A percentile compares a stretch with the other conserved stretches of the same genome.
phyloP scores from a whole-genome alignment of 2,329 filamentous ascomycete genomes.

The Colletotrichum incanum region DNA sequence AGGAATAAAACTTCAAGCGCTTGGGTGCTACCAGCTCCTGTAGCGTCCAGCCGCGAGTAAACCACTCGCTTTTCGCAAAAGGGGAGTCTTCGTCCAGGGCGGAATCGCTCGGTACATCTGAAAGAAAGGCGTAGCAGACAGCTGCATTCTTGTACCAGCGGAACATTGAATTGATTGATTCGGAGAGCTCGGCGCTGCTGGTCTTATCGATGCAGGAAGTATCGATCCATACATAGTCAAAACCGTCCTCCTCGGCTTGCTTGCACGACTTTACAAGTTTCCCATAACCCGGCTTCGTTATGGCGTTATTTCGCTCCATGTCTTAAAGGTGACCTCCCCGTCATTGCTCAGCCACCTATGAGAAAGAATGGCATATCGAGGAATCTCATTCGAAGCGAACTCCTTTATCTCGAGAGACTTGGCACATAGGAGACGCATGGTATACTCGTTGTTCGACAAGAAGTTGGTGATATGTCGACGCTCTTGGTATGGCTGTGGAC shows the following conservation, averaged over 20 bases:
- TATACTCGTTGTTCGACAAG: too few relatives aligned
- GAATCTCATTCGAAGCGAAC: too few relatives aligned
- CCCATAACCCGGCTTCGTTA: not conserved
- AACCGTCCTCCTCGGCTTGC: not conserved
- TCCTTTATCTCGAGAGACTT: too few relatives aligned
- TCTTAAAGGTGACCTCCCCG: too few relatives aligned
- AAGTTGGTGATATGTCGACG: too few relatives aligned
- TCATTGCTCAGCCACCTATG: too few relatives aligned
- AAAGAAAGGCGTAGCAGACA: constrained; percentile 52
- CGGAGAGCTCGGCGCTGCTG: constrained; percentile 51
- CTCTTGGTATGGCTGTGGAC: too few relatives aligned
- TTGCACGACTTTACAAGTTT: not conserved
- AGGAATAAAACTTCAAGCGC: constrained; percentile 45
- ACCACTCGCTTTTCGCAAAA: constrained; percentile 36
- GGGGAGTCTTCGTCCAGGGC: not conserved
- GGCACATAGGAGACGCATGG: too few relatives aligned
- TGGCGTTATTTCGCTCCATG: too few relatives aligned
- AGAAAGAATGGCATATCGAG: too few relatives aligned
- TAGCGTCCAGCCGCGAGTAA: constrained; percentile 23
- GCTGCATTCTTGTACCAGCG: constrained; percentile 53
- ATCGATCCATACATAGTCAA: constrained; percentile 55
- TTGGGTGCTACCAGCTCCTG: constrained; percentile 45
- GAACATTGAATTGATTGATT: constrained; percentile 50
- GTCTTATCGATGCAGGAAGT: constrained; percentile 55
- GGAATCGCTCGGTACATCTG: constrained; percentile 44